Conservation (phyloP, 345 rosid species). For the Citrus cavaleriei region DNA sequence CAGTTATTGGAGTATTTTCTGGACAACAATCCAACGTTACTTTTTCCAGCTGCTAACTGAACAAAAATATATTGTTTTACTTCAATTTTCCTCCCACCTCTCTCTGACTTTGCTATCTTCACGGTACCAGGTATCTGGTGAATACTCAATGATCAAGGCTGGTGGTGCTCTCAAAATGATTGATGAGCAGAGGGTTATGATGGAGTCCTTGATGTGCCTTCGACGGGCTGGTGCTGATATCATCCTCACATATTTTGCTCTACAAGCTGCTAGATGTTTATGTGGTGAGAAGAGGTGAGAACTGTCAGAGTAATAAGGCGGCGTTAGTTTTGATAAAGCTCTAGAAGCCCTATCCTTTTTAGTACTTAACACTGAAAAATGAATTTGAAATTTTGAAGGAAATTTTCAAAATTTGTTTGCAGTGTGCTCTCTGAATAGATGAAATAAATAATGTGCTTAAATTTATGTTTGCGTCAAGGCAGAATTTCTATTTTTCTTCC, state of each 20-base stretch:
- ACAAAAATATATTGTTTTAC: neutral
- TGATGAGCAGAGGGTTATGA: constrained; percentile 87
- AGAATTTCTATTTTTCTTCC: neutral
- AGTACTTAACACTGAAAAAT: neutral
- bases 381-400: neutral
- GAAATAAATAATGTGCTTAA: neutral
- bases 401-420: neutral
- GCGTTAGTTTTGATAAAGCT: neutral
- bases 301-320: neutral
- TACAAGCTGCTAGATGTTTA: constrained; percentile 76
- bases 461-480: neutral
- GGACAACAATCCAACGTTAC: neutral
- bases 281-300: constrained; percentile 46
- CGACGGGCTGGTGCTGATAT: constrained; percentile 89
- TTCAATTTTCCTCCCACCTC: neutral
- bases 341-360: neutral
- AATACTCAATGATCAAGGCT: constrained; percentile 95
- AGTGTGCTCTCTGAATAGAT: neutral
- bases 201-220: constrained; percentile 85
- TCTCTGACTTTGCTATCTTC: neutral
- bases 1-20: neutral
- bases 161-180: constrained; percentile 85
- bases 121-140: constrained; percentile 66
- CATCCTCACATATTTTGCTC: constrained; percentile 83
- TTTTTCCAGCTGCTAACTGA: neutral